Evolutionary conservation across 2,329 filamentous ascomycete genomes (phyloP).

Genomic region (Ceratocystis variospora): DNA sequence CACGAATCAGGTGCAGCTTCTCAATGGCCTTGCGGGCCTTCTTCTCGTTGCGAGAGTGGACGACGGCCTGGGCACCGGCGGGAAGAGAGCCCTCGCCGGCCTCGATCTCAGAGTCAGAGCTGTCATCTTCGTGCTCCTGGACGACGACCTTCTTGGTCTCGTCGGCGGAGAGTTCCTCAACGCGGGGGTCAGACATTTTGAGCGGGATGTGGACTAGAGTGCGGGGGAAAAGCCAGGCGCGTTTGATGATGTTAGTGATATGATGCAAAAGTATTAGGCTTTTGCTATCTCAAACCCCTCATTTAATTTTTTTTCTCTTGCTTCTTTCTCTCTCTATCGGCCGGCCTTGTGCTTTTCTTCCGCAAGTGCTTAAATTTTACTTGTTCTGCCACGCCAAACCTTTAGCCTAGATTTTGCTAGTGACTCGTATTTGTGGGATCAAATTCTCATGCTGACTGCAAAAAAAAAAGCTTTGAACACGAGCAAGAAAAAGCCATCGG

Average conservation of each 20-base stretch:
- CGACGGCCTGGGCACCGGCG: constrained; percentile 72
- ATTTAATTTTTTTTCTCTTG: not conserved
- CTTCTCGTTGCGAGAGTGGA: constrained; percentile 99
- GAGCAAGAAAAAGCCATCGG: not conserved
- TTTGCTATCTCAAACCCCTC: not conserved
- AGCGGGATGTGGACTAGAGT: constrained; percentile 4
- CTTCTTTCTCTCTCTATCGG: not conserved
- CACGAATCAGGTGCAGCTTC: constrained; percentile 93
- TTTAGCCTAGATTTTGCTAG: not conserved
- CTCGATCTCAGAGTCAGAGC: constrained; percentile 61
- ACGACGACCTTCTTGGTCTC: constrained; percentile 66
- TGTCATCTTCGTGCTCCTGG: constrained; percentile 56
- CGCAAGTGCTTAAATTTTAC: constrained; percentile 11
- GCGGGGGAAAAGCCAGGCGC: not conserved
- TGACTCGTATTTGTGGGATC: constrained; percentile 9
- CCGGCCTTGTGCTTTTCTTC: not conserved
- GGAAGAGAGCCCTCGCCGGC: constrained; percentile 64
- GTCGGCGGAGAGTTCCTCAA: constrained; percentile 94
- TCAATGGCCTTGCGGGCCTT: constrained; percentile 99
- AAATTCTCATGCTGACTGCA: not conserved
- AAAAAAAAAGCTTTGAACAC: not conserved
- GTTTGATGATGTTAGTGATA: constrained; percentile 1
- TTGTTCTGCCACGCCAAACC: not conserved
- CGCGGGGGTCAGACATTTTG: constrained; percentile 91
- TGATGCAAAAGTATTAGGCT: not conserved